phyloP scores from a whole-genome alignment of 2,329 filamentous ascomycete genomes.

The Fusarium tupiense region DNA sequence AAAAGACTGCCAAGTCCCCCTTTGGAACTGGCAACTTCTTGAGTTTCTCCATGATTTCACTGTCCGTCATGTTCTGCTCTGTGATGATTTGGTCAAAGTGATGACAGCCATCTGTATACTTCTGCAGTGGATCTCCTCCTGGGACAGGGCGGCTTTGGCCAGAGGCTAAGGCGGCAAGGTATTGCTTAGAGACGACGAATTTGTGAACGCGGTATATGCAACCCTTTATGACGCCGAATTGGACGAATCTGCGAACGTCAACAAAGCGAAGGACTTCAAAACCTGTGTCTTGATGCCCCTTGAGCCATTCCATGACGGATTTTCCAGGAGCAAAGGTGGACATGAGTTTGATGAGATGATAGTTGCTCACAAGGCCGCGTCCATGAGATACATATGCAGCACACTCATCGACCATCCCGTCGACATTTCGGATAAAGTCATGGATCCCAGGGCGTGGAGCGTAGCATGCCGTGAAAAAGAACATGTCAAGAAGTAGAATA shows the following conservation, averaged over 20 bases:
- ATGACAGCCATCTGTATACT: slow-evolving; percentile 78
- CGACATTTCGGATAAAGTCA: slow-evolving; percentile 79
- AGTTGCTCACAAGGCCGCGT: slow-evolving; percentile 61
- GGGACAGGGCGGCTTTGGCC: slow-evolving; percentile 57
- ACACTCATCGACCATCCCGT: slow-evolving; percentile 85
- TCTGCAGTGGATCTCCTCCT: slow-evolving; percentile 65
- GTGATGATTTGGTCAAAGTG: slow-evolving; percentile 86
- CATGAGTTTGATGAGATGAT: slow-evolving; percentile 83
- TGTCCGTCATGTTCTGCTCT: slow-evolving; percentile 75
- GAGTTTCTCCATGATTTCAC: slow-evolving; percentile 74
- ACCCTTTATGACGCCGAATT: slow-evolving; percentile 96
- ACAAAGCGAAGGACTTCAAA: slow-evolving; percentile 77
- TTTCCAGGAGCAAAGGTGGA: slow-evolving; percentile 83
- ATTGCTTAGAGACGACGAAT: slow-evolving; percentile 78
- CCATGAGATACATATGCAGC: slow-evolving; percentile 77
- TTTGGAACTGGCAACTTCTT: slow-evolving; percentile 64
- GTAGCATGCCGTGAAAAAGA: slow-evolving; percentile 93
- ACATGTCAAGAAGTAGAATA: slow-evolving; percentile 89
- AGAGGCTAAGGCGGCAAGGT: slow-evolving; percentile 65
- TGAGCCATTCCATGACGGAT: slow-evolving; percentile 87
- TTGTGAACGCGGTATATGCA: slow-evolving; percentile 93
- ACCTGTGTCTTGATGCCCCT: slow-evolving; percentile 73
- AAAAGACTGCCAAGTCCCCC: slow-evolving; percentile 65
- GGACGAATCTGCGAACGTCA: slow-evolving; percentile 90
- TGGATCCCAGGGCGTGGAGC: slow-evolving; percentile 81